Evolutionary conservation across 306 rosid species (phyloP), one percentile per base, ranked within the genome.

Genomic region (Leucaena leucocephala): DNA sequence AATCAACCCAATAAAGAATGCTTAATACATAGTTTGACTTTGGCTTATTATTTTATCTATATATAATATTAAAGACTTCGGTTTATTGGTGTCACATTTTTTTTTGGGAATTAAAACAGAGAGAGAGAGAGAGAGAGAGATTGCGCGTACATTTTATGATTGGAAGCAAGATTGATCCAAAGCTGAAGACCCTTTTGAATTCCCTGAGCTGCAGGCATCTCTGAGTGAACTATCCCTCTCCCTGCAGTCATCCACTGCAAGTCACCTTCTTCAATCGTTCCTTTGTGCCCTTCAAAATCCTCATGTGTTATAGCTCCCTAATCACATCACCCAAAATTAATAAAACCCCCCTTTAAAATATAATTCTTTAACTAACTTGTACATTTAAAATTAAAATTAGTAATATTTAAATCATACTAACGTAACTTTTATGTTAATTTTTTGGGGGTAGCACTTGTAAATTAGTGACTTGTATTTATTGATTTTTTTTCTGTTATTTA

Each of bases 231-330:
- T 15, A 95, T 93, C 9, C 99, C 99, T 93, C 88, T 90, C 10
- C 99, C 99, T 34, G 99, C 99, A 52, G 99, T 95, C 99, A 95
- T 95, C 99, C 99, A 95, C 13, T 95, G 99, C 80, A 95, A 70
- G 76, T 93, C 99, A 80, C 98, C 97, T 2, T 89, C 91, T 75
- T 83, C 89, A 21, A 94, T 91, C 72, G 92, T 94, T 78, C 98
- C 98, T 63, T 91, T 92, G 43, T 89, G 97, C 42, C 98, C 97
- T 85, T 92, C 97, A 83, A 89, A 92, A 75, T 94, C 98, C 86
- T 94, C 98, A 83, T 92, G 98, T 2, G 83, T 86, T 50, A 92
- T 40, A 68, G 90, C 87, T 64, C 98, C 98, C 98, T 94, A 49
- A 66, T 76, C 54, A 76, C 48, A 61, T 45, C 75, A 74, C 27